These are phyloP conservation scores for Pigoraptor vietnamica DNA, from an alignment of 78 protist genomes.

Conservation along the genomic window DNA sequence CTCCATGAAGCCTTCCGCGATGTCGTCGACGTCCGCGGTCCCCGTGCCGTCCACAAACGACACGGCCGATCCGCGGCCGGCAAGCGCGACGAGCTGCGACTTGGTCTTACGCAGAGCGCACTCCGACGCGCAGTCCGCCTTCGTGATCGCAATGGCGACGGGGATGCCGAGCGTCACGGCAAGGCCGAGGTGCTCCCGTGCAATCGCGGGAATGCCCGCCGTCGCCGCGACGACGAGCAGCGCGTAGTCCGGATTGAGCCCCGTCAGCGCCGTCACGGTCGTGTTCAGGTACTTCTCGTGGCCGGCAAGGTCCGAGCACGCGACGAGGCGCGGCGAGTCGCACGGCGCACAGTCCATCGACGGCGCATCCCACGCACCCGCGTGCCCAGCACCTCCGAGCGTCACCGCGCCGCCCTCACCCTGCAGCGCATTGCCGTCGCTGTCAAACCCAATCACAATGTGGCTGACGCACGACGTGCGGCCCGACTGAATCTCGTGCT, in stretches of 20 bases:
- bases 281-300: slow-evolving; percentile 85
- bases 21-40: background rate
- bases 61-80: background rate
- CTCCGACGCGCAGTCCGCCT: slow-evolving; percentile 60
- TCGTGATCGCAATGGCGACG: slow-evolving; percentile 76
- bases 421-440: slow-evolving; percentile 38
- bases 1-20: background rate
- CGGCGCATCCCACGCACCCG: background rate
- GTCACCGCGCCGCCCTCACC: background rate
- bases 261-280: slow-evolving; percentile 91
- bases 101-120: background rate
- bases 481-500: slow-evolving; percentile 84
- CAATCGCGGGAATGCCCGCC: background rate
- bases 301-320: slow-evolving; percentile 87
- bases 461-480: slow-evolving; percentile 75
- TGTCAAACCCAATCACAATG: slow-evolving; percentile 76
- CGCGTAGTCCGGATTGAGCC: slow-evolving; percentile 71
- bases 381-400: background rate
- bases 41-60: background rate
- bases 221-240: slow-evolving; percentile 38
- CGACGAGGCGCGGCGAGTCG: background rate
- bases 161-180: slow-evolving; percentile 84
- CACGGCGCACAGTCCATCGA: background rate
- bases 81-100: background rate
- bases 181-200: slow-evolving; percentile 83